Evolutionary conservation across 371 early-diverging fungal species (phyloP).

Genomic region (Saksenaea oblongispora): DNA sequence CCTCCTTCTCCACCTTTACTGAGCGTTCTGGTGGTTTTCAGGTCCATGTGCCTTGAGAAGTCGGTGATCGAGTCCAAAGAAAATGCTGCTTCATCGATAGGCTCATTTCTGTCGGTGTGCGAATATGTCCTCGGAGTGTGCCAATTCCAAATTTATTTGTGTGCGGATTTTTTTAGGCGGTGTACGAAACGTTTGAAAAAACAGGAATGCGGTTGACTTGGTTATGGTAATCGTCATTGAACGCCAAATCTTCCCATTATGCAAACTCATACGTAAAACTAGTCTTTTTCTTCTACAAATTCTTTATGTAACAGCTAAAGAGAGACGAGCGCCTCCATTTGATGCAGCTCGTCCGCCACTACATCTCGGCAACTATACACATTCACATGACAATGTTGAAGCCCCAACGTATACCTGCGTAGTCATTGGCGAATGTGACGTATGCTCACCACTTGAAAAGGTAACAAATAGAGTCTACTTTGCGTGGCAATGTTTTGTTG

Average conservation of each 20-base stretch:
- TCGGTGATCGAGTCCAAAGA: too few relatives aligned
- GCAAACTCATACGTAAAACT: neutral
- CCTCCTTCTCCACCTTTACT: too few relatives aligned
- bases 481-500: neutral
- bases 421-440: conserved; percentile 44
- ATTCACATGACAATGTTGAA: conserved; percentile 45
- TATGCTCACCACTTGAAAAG: conserved; percentile 46
- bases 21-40: too few relatives aligned
- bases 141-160: too few relatives aligned
- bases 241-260: neutral
- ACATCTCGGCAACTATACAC: conserved; percentile 45
- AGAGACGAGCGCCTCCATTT: conserved; percentile 28
- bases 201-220: neutral
- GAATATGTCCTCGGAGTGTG: too few relatives aligned
- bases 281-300: neutral
- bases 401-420: conserved; percentile 43
- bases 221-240: neutral
- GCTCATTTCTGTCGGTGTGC: too few relatives aligned
- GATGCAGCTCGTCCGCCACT: conserved; percentile 3
- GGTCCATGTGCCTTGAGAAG: too few relatives aligned
- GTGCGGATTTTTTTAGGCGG: too few relatives aligned
- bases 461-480: conserved; percentile 14
- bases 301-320: neutral
- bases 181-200: too few relatives aligned
- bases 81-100: too few relatives aligned